Base-by-base conservation (phyloP, 2,329 filamentous ascomycete genomes). In the Ceratocystis papillata region DNA sequence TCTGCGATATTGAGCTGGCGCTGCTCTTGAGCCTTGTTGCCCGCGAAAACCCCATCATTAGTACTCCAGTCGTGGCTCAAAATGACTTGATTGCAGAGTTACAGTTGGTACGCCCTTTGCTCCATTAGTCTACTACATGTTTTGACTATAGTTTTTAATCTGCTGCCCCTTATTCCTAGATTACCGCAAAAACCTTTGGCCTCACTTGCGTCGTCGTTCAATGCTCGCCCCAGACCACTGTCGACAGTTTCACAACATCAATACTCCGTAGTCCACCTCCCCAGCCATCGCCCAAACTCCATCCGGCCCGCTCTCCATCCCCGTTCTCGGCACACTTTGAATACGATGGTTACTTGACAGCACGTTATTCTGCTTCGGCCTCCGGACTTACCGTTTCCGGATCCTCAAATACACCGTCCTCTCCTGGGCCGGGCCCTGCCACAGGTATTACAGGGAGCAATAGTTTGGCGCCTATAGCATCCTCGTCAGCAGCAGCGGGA, bases 1-100 rank as follows among this genome's bases (percentile, higher is more conserved):
- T 97, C 69, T 89, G 87, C 72, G 92, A 96, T 77, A 81, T 96
- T 50, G 92, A 96, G 76, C 83, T 97, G 68, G 94, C 93, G 28
- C 78, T 88, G 15, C 81, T 97, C 50, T 83, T 96, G 63, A 92
- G 88, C 73, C 82, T 97, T 63, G 81, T 91, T 69, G 85, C 87
- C 68, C 83, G 87, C 70, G 89, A 96, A 75, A 92, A 97, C 75
- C 96, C 90, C 77, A 85, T 97, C 71, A 85, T 97, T 72, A 87
- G 90, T 75, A 88, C 89, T 17, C 82, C 86, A 1, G 74, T 77
- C 3, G 64, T 76, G 93, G 66, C 80, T 88, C 74, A 68, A 50
- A 50, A 66, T 63, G 81, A 86, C 69, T 79, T 96, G n/a, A 80
- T 86, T 55, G 80, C 84, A 64, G 90, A 96, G 75, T 78, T 96